phyloP scores from a whole-genome alignment of 352 stramenopile species.

The Phytopythium cucurbitacearum region DNA sequence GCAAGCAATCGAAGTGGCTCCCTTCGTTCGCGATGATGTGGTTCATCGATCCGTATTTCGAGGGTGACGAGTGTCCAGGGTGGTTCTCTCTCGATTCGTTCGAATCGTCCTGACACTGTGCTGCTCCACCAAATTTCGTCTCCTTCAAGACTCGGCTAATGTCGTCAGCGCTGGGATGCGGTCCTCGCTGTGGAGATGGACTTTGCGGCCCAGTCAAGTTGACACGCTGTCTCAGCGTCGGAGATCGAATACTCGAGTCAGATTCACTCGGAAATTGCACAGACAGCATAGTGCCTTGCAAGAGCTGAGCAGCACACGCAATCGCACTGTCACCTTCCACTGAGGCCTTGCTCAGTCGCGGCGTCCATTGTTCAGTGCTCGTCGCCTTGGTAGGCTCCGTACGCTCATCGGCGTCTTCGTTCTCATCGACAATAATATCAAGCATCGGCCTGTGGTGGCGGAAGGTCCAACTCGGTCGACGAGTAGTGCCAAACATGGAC shows the following conservation, averaged over 20 bases:
- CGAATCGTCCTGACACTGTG: no score
- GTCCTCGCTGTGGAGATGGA: conserved; percentile 36
- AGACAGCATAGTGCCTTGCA: no score
- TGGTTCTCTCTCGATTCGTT: conserved; percentile 6
- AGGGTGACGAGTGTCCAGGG: not conserved
- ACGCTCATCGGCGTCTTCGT: conserved; percentile 20
- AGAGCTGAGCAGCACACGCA: no score
- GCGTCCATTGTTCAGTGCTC: no score
- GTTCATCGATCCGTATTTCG: conserved; percentile 31
- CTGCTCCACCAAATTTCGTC: not conserved
- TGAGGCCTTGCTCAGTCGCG: no score
- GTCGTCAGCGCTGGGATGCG: conserved; percentile 33
- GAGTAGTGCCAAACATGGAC: conserved; percentile 15
- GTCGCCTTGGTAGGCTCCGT: no score
- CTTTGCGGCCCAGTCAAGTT: conserved; percentile 38
- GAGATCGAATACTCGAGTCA: conserved; percentile 27
- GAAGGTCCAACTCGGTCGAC: conserved; percentile 63
- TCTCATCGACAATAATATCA: conserved; percentile 46
- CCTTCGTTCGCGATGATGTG: conserved; percentile 58
- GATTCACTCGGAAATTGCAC: no score
- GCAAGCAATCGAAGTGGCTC: conserved; percentile 46
- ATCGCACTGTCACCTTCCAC: no score
- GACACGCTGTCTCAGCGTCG: conserved; percentile 27
- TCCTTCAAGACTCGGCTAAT: conserved; percentile 1
- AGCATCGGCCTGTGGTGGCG: conserved; percentile 48